These are phyloP conservation scores for Avena sativa DNA, from an alignment of 176 grass and related monocot genomes.

Conservation along the genomic window DNA sequence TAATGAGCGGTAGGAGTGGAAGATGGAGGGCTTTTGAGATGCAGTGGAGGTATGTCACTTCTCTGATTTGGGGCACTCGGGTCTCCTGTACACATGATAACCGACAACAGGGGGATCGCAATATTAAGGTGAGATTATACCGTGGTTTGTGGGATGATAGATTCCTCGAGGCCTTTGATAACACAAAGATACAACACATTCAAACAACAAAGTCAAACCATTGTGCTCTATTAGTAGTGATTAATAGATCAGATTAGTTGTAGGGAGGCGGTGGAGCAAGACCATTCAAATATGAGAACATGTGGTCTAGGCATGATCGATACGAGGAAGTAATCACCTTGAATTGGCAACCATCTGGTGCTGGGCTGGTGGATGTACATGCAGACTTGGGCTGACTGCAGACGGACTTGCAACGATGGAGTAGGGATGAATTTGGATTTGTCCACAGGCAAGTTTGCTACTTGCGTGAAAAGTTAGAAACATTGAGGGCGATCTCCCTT, in stretches of 20 bases:
- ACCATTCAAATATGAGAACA: too few species aligned
- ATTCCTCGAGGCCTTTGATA: background rate
- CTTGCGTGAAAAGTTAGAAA: background rate
- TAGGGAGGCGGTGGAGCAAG: too few species aligned
- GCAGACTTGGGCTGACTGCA: too few species aligned
- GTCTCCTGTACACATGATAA: background rate
- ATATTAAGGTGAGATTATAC: background rate
- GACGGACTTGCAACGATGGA: background rate
- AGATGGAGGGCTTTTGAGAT: background rate
- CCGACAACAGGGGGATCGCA: background rate
- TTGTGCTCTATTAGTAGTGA: background rate
- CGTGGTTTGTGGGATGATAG: background rate
- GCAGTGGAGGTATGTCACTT: background rate
- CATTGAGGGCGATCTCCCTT: background rate
- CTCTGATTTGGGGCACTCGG: background rate
- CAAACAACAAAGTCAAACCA: background rate
- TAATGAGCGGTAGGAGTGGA: background rate
- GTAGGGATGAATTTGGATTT: background rate
- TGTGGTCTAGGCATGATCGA: too few species aligned
- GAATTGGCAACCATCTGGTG: too few species aligned
- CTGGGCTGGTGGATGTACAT: too few species aligned
- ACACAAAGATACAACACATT: fast-evolving
- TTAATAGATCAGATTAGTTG: too few species aligned
- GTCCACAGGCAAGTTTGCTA: background rate
- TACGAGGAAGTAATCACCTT: too few species aligned